A percentile compares a stretch with the other conserved stretches of the same genome.
Conservation (phyloP, 768 basidiomycete genomes). For the Phaffia australis region DNA sequence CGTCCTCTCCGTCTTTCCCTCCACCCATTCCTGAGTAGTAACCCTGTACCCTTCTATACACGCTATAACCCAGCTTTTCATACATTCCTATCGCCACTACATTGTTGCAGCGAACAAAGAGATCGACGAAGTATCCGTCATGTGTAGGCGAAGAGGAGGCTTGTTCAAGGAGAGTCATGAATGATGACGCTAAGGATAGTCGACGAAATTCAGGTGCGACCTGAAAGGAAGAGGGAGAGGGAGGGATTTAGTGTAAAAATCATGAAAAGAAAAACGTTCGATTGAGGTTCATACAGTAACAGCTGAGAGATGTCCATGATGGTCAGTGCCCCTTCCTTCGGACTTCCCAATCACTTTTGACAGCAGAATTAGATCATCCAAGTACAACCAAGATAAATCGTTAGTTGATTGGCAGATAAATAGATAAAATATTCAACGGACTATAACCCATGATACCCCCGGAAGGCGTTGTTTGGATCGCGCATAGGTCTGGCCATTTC, state of each 20-base stretch:
- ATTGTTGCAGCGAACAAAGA: constrained; percentile 87
- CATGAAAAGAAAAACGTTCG: no score
- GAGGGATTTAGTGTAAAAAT: no score
- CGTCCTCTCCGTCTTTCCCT: constrained; percentile 73
- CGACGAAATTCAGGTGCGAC: constrained; percentile 85
- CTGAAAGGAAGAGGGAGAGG: no score
- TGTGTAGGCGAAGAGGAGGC: constrained; percentile 50
- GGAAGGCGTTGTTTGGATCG: constrained; percentile 60
- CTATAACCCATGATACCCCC: constrained; percentile 89
- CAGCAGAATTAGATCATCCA: constrained; percentile 1
- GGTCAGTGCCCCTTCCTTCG: constrained; percentile 58
- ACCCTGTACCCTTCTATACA: constrained; percentile 78
- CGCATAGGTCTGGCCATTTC: constrained; percentile 81
- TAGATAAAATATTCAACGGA: constrained; percentile 38
- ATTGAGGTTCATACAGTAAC: constrained; percentile 47
- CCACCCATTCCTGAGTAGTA: constrained; percentile 74
- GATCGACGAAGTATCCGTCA: constrained; percentile 64
- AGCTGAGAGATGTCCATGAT: constrained; percentile 79
- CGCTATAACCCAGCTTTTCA: constrained; percentile 82
- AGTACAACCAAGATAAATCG: background rate
- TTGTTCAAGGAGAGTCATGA: constrained; percentile 76
- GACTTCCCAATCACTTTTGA: constrained; percentile 80
- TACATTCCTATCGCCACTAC: constrained; percentile 78
- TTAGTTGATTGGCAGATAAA: background rate
- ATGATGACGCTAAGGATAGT: constrained; percentile 68